Conservation (phyloP, 2,329 filamentous ascomycete genomes). For the Penicillium sp. region DNA sequence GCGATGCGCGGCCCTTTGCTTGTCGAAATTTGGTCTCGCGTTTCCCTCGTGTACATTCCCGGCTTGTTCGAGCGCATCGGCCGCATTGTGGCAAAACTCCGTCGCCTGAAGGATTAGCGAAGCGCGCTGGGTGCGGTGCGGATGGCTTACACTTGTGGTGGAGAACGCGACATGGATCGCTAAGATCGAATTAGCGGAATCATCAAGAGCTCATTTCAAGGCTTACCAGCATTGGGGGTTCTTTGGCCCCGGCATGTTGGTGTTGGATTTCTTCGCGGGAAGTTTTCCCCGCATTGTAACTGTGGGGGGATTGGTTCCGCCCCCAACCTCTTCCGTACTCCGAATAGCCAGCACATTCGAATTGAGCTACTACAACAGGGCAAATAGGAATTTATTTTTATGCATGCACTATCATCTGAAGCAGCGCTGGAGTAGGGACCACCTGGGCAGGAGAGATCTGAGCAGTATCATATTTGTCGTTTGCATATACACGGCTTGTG, state of each 20-base stretch:
- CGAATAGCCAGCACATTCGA: too few relatives aligned
- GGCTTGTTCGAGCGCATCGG: conserved; percentile 19
- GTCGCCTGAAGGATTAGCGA: conserved; percentile 14
- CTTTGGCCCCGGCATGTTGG: conserved; percentile 11
- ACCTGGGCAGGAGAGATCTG: too few relatives aligned
- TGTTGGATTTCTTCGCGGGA: conserved; percentile 6
- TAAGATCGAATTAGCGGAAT: background rate
- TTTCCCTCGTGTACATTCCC: conserved; percentile 14
- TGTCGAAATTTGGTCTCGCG: conserved; percentile 16
- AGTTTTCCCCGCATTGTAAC: conserved; percentile 1
- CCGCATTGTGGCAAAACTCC: conserved; percentile 20
- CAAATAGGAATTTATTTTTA: too few relatives aligned
- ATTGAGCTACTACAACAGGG: too few relatives aligned
- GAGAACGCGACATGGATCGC: conserved; percentile 22
- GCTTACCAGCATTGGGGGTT: conserved; percentile 21
- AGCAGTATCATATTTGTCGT: too few relatives aligned
- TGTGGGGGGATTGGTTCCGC: conserved; percentile 1
- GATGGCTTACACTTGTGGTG: conserved; percentile 22
- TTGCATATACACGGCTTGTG: too few relatives aligned
- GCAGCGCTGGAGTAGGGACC: too few relatives aligned
- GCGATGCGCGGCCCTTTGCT: conserved; percentile 7
- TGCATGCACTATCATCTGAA: too few relatives aligned
- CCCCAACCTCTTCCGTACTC: background rate
- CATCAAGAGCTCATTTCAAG: background rate
- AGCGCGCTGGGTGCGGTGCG: background rate